phyloP scores from a whole-genome alignment of 2,329 filamentous ascomycete species.

The Penicillium sp. region DNA sequence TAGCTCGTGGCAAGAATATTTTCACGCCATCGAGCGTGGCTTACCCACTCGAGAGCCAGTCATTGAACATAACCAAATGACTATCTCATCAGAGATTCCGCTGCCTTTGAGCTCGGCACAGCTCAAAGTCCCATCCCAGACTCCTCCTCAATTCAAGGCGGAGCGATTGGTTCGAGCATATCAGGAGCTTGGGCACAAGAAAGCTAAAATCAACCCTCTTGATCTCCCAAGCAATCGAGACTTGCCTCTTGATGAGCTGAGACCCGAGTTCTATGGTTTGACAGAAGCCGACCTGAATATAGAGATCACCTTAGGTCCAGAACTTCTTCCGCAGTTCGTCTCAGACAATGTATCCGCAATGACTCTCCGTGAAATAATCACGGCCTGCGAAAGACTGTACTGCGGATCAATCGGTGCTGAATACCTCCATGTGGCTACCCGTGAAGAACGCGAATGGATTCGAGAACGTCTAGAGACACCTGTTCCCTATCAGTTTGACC shows the following conservation, averaged over 20 bases:
- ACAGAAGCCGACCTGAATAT: slow-evolving; percentile 89
- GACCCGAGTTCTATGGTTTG: slow-evolving; percentile 90
- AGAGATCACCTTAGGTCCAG: slow-evolving; percentile 87
- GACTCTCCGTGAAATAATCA: slow-evolving; percentile 63
- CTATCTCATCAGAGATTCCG: not conserved
- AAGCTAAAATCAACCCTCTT: slow-evolving; percentile 93
- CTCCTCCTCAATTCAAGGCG: slow-evolving; percentile 88
- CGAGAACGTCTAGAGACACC: slow-evolving; percentile 91
- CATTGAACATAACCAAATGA: slow-evolving; percentile 54
- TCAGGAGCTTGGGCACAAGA: slow-evolving; percentile 95
- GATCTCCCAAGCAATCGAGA: slow-evolving; percentile 88
- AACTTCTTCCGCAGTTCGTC: slow-evolving; percentile 92
- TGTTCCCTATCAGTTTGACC: slow-evolving; percentile 90
- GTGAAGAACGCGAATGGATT: slow-evolving; percentile 97
- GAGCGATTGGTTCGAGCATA: slow-evolving; percentile 96
- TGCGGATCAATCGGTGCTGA: slow-evolving; percentile 83
- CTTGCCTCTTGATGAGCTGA: slow-evolving; percentile 84
- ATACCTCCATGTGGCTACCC: slow-evolving; percentile 97
- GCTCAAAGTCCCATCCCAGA: slow-evolving; percentile 85
- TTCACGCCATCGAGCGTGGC: slow-evolving; percentile 96
- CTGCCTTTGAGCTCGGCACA: slow-evolving; percentile 86
- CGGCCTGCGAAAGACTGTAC: not conserved
- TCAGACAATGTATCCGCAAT: slow-evolving; percentile 87
- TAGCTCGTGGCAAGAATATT: slow-evolving; percentile 97
- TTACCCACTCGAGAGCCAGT: slow-evolving; percentile 73